Percentiles rank a stretch among this genome's conserved stretches.
Conservation (phyloP, 495 filamentous ascomycete species). For the Aspergillus hancockii region DNA sequence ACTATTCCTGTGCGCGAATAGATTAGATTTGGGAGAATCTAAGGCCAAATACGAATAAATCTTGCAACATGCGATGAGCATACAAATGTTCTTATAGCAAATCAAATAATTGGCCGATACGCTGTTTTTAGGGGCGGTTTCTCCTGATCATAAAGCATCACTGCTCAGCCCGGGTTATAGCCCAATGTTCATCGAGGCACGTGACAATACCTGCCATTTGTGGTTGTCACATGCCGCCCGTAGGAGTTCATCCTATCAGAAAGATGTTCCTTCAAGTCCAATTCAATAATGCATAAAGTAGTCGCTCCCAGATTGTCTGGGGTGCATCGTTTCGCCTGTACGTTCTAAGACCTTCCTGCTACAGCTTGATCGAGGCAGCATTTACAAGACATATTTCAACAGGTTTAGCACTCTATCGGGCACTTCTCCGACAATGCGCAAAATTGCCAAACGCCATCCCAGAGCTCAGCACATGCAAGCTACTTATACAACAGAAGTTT, state of each 20-base stretch:
- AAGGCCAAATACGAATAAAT: neutral
- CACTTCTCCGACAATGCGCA: slow-evolving; percentile 63
- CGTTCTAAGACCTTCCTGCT: slow-evolving; percentile 17
- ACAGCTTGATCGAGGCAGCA: neutral
- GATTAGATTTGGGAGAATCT: neutral
- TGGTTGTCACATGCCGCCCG: slow-evolving; percentile 13
- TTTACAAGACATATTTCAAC: slow-evolving; percentile 4
- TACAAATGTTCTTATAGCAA: neutral
- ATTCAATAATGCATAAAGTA: slow-evolving; percentile 48
- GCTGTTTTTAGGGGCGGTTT: neutral
- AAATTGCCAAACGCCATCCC: slow-evolving; percentile 45
- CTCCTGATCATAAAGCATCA: neutral
- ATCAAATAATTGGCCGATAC: neutral
- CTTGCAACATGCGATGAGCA: neutral
- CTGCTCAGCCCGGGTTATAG: neutral
- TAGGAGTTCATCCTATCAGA: neutral
- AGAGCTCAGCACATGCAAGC: slow-evolving; percentile 40
- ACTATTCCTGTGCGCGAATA: slow-evolving; percentile 22
- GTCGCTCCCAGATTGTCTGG: slow-evolving; percentile 48
- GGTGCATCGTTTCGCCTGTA: slow-evolving; percentile 67
- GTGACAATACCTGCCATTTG: slow-evolving; percentile 14
- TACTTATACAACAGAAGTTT: slow-evolving; percentile 57
- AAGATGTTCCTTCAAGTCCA: slow-evolving; percentile 5
- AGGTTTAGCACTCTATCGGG: slow-evolving; percentile 75
- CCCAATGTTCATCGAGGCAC: neutral